Evolutionary conservation across 78 protist species (phyloP), one percentile per base, ranked within the genome.

Genomic region (Dictyostelium purpureum): DNA sequence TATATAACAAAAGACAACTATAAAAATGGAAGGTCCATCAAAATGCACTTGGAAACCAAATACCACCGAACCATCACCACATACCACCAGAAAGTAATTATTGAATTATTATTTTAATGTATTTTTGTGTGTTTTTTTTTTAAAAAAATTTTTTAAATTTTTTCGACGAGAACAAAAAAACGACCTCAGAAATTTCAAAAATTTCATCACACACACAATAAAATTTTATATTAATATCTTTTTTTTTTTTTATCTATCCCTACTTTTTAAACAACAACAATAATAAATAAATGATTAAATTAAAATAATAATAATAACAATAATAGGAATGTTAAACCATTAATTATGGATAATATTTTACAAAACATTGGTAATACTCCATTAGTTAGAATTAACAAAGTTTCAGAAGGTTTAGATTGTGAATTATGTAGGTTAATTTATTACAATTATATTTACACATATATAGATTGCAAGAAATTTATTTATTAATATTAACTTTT

Each of bases 341-440:
- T 51, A 66, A 77, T 96, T 47, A 77, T 54, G n/a, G 77, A 47
- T 21, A 94, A 28, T 43, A 92, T 96, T n/a, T 82, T 97, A 21
- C 96, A 97, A 16, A 69, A 74, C 40, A 97, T 98, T 40, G 99
- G 99, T 42, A 47, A 94, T 77, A 99, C 99, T 33, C 99, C 99
- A 37, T 47, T 97, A 49, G 96, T 99, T 69, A 89, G 97, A 38
- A 69, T 97, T 28, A 96, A 97, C 79, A 76, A 69, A 37, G 74
- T 97, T 11, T 85, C 97, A 26, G 85, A 63, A n/a, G 99, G 98
- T n/a, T 79, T 98, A 59, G 52, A 98, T 87, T 98, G 99, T 70
- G 97, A 98, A 40, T 66, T 98, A 56, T 40, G 95, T 90, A 76
- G 56, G 92, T 57, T 21, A 4, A 81, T 26, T 9, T 33, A 9